Conservation (phyloP, 2,329 filamentous ascomycete genomes). For the Canariomyces notabilis region DNA sequence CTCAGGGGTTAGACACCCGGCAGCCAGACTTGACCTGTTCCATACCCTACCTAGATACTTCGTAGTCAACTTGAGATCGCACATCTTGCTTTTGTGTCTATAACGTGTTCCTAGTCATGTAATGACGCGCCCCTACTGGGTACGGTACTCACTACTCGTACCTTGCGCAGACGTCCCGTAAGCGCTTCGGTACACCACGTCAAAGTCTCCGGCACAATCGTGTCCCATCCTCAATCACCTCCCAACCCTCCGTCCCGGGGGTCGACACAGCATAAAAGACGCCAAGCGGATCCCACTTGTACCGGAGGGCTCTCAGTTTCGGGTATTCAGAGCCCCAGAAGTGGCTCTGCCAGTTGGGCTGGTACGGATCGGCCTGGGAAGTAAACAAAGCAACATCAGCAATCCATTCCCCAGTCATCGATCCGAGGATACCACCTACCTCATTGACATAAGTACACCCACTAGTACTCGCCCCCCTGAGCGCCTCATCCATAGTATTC, state of each 20-base stretch:
- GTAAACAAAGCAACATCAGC: too few relatives aligned
- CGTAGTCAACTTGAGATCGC: too few relatives aligned
- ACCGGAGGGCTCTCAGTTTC: slow-evolving; percentile 34
- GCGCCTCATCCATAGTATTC: slow-evolving; percentile 32
- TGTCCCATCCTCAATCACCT: slow-evolving; percentile 34
- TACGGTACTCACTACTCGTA: too few relatives aligned
- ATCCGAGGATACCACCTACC: slow-evolving; percentile 15
- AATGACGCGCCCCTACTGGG: too few relatives aligned
- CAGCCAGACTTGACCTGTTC: too few relatives aligned
- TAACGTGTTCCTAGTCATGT: too few relatives aligned
- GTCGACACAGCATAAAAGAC: slow-evolving; percentile 41
- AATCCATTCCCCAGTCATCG: too few relatives aligned
- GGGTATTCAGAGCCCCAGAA: slow-evolving; percentile 39
- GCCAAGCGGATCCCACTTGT: slow-evolving; percentile 38
- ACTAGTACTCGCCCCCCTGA: slow-evolving; percentile 34
- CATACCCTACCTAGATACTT: too few relatives aligned
- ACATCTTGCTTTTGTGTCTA: too few relatives aligned
- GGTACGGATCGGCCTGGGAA: slow-evolving; percentile 24
- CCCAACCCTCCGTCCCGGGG: slow-evolving; percentile 43
- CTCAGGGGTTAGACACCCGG: too few relatives aligned
- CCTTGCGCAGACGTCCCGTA: too few relatives aligned
- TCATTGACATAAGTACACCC: slow-evolving; percentile 44
- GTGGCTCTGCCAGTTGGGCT: slow-evolving; percentile 33
- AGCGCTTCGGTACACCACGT: too few relatives aligned
- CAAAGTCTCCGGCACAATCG: slow-evolving; percentile 36